A percentile compares a stretch with the other conserved stretches of the same genome.
Conservation (phyloP, 371 early-diverging fungal genomes). For the Lichtheimia ramosa region DNA sequence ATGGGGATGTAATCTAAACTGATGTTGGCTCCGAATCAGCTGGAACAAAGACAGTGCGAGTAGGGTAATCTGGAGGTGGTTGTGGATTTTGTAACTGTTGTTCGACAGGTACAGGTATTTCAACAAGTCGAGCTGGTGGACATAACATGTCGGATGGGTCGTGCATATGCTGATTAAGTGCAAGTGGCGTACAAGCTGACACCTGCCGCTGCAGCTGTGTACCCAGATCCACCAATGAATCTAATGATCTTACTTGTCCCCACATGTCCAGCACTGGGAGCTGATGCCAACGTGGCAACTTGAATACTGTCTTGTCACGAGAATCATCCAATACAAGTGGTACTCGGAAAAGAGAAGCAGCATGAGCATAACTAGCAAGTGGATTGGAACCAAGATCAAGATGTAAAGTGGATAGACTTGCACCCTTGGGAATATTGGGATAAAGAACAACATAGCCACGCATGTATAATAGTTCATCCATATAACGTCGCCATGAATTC, state of each 20-base stretch:
- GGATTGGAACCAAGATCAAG: conserved; percentile 50
- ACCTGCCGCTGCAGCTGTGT: conserved; percentile 44
- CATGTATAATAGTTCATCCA: conserved; percentile 64
- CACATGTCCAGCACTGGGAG: conserved; percentile 55
- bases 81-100: conserved; percentile 10
- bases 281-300: conserved; percentile 37
- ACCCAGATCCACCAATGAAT: conserved; percentile 42
- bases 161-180: conserved; percentile 16
- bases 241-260: conserved; percentile 36
- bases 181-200: conserved; percentile 48
- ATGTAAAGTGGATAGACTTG: conserved; percentile 57
- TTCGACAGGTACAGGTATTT: conserved; percentile 29
- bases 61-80: conserved; percentile 29
- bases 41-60: conserved; percentile 23
- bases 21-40: not conserved
- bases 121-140: conserved; percentile 35
- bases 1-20: not conserved
- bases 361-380: conserved; percentile 32
- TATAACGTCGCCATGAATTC: conserved; percentile 60
- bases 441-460: conserved; percentile 64
- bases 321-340: conserved; percentile 44
- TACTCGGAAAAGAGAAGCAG: conserved; percentile 42
- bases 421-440: conserved; percentile 51
- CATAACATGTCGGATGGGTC: conserved; percentile 51
- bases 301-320: conserved; percentile 17